phyloP scores from a whole-genome alignment of 306 rosid species.

The Cyclanthera cordifolia region DNA sequence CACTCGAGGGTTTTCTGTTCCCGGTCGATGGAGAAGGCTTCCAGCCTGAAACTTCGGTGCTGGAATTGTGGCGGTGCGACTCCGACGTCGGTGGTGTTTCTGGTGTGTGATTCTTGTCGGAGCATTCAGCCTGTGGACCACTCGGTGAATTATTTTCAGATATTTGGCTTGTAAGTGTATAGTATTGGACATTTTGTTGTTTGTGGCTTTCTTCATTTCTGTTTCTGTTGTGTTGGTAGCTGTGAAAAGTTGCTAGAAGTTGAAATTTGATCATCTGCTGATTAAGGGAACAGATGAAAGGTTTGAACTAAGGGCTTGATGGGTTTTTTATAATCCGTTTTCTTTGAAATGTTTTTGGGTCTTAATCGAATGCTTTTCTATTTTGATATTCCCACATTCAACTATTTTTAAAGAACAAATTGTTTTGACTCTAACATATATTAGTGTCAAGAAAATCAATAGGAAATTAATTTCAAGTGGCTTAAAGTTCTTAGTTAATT shows the following conservation, averaged over 20 bases:
- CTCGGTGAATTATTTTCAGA: constrained; percentile 59
- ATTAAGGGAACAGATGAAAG: background rate
- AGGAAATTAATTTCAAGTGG: too few species aligned
- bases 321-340: background rate
- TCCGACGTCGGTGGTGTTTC: constrained; percentile 32
- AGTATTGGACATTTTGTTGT: too few species aligned
- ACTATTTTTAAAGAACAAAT: too few species aligned
- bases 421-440: background rate
- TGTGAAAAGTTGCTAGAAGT: too few species aligned
- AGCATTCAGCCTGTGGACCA: constrained; percentile 66
- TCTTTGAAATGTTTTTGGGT: background rate
- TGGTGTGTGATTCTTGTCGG: constrained; percentile 56
- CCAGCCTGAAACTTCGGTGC: constrained; percentile 34
- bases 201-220: too few species aligned
- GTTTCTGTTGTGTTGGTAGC: too few species aligned
- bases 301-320: constrained; percentile 1
- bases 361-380: background rate
- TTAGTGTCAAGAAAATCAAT: too few species aligned
- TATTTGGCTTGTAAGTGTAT: constrained; percentile 1
- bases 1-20: too few species aligned
- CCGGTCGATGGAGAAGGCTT: too few species aligned
- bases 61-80: constrained; percentile 73
- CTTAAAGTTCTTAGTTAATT: too few species aligned
- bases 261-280: background rate
- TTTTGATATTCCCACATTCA: too few species aligned